Evolutionary conservation across 2,329 filamentous ascomycete genomes (phyloP).

Genomic region (Ambrosiella beaveri): DNA sequence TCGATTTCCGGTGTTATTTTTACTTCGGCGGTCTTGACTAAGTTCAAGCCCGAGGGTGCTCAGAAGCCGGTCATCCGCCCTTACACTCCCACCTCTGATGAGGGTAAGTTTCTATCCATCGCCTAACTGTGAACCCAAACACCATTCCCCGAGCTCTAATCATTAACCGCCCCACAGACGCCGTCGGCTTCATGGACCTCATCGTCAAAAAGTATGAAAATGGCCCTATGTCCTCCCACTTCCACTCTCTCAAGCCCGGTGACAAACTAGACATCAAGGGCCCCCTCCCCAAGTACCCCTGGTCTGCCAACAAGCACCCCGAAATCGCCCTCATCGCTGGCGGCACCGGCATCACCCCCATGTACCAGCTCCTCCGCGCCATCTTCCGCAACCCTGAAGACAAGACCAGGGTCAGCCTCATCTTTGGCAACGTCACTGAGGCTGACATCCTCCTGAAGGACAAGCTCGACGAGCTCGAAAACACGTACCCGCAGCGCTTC

Average conservation of each 20-base stretch:
- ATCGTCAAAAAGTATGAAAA: slow-evolving; percentile 81
- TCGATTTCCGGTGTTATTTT: slow-evolving; percentile 67
- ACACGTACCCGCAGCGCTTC: slow-evolving; percentile 90
- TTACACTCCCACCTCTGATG: slow-evolving; percentile 83
- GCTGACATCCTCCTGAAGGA: slow-evolving; percentile 82
- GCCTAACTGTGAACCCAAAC: background rate
- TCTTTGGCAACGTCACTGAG: slow-evolving; percentile 81
- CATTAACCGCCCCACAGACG: slow-evolving; percentile 29
- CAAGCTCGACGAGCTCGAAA: slow-evolving; percentile 75
- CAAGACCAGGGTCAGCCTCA: slow-evolving; percentile 91
- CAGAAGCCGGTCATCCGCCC: slow-evolving; percentile 79
- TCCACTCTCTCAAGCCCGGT: slow-evolving; percentile 68
- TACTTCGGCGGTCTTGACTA: slow-evolving; percentile 78
- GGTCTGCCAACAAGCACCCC: slow-evolving; percentile 80
- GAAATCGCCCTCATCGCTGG: slow-evolving; percentile 82
- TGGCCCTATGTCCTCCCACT: slow-evolving; percentile 79
- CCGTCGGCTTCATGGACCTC: slow-evolving; percentile 68
- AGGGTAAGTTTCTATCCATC: slow-evolving; percentile 34
- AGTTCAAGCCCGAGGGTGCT: slow-evolving; percentile 68
- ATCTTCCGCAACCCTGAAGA: slow-evolving; percentile 95
- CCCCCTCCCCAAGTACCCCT: slow-evolving; percentile 83
- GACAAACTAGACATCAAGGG: slow-evolving; percentile 86
- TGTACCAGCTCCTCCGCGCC: slow-evolving; percentile 82
- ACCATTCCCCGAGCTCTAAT: slow-evolving; percentile 4
- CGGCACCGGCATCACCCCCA: slow-evolving; percentile 90